Conservation (phyloP, 768 basidiomycete species). For the Cystobasidium onofrii region DNA sequence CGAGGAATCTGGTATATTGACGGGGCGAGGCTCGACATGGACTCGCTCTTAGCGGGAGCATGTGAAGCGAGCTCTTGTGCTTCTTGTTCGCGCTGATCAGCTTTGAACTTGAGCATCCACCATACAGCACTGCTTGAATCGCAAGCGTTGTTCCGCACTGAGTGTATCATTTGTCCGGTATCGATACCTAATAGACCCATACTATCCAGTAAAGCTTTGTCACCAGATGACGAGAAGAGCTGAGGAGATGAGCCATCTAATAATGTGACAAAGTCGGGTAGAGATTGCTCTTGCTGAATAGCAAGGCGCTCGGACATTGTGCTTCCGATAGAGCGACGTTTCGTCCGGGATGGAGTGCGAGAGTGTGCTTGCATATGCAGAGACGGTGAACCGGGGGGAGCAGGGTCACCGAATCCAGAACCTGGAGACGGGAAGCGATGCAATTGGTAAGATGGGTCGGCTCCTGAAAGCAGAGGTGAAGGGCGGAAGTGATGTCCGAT, state of each 20-base stretch:
- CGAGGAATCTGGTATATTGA: neutral
- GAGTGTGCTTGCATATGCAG: constrained; percentile 52
- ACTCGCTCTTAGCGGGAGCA: constrained; percentile 14
- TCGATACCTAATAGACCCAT: constrained; percentile 76
- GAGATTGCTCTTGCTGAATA: constrained; percentile 34
- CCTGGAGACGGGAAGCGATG: constrained; percentile 17
- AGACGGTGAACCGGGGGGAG: constrained; percentile 51
- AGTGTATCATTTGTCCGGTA: constrained; percentile 89
- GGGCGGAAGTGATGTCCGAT: neutral
- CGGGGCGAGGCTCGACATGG: constrained; percentile 1
- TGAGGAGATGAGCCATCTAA: constrained; percentile 55
- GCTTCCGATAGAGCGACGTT: constrained; percentile 88
- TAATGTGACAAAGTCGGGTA: constrained; percentile 46
- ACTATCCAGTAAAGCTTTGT: constrained; percentile 67
- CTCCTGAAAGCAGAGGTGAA: neutral
- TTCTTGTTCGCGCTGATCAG: constrained; percentile 54
- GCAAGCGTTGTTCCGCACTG: constrained; percentile 81
- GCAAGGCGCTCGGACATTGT: constrained; percentile 50
- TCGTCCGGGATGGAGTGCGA: constrained; percentile 88
- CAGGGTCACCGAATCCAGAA: neutral
- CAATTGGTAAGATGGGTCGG: neutral
- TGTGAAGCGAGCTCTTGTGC: constrained; percentile 38
- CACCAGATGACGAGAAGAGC: constrained; percentile 76
- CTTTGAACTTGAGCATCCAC: constrained; percentile 89
- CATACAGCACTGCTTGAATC: constrained; percentile 82